Base-by-base conservation (phyloP, 163 green algal genomes). In the Coccomyxa subellipsoidea region DNA sequence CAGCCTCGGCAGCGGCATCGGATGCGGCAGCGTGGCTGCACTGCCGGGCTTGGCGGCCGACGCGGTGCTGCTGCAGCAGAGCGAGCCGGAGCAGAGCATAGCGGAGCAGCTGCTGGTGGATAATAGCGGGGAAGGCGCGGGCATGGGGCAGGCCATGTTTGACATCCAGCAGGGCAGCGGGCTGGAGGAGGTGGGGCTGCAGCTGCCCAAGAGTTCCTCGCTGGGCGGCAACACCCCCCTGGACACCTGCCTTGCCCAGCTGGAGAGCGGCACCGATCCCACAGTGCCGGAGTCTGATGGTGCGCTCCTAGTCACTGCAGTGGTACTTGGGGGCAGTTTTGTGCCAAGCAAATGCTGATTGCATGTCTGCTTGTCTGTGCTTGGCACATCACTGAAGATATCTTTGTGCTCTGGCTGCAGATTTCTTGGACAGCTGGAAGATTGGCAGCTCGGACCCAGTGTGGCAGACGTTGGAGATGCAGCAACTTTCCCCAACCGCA, bases 361-460 rank as follows among this genome's bases (percentile, higher is more conserved):
- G n/a, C n/a, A n/a, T 27, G 47, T 59, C 4, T 59, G 47, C 47
- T 27, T 59, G 47, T 59, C 10, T 59, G 15, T 59, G 47, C 47
- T 18, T 59, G 47, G n/a, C n/a, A n/a, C 47, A 27, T 59, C 47
- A 59, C 47, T 59, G 47, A 12, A 27, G 21, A 27, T 59, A 2
- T n/a, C 66, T n/a, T 36, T 73, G 66, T 7, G 66, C 18, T 72
- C 21, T 18, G 27, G 66, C n/a, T 36, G 1, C 66, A 73, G 66
- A 73, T 34, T 73, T 73, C 66, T 7, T 73, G 66, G 66, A 73
- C 66, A 73, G 66, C 66, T 73, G 66, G 66, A 73, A 73, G 7
- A 73, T 73, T 34, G n/a, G 66, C 66, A 34, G 66, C 66, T 36
- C 27, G 10, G 66, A 73, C 7, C 66, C 66, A 36, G 66, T 73